These are phyloP conservation scores for Lycium ferocissimum DNA, from an alignment of 257 asterid genomes.

Conservation along the genomic window DNA sequence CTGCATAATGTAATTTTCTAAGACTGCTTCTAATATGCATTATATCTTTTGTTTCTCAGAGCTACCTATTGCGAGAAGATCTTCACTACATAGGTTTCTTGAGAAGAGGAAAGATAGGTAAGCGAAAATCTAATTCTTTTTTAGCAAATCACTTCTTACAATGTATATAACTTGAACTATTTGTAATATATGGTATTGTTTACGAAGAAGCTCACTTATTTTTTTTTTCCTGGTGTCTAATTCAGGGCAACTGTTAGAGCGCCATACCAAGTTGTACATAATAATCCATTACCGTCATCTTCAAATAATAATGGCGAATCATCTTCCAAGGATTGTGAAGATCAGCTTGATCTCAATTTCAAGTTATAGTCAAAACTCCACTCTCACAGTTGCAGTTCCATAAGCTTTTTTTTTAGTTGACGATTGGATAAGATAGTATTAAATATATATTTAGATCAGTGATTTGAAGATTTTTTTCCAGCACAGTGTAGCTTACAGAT, in stretches of 20 bases:
- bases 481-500: not conserved
- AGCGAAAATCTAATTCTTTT: not conserved
- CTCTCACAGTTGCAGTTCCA: not conserved
- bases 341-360: conserved; percentile 69
- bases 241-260: conserved; percentile 67
- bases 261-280: conserved; percentile 58
- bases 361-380: conserved; percentile 45
- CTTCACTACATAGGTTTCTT: conserved; percentile 80
- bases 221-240: not conserved
- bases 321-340: conserved; percentile 35
- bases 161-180: not conserved
- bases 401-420: not conserved
- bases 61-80: conserved; percentile 84
- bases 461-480: not conserved
- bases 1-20: not conserved
- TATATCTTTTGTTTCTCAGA: conserved; percentile 45
- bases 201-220: not conserved
- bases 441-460: conserved; percentile 15
- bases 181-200: not conserved
- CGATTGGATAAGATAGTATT: not conserved
- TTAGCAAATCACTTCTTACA: not conserved
- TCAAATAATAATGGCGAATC: conserved; percentile 29
- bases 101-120: conserved; percentile 86
- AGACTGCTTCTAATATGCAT: not conserved
- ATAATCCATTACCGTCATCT: conserved; percentile 34